phyloP scores from a whole-genome alignment of 129 eudicot genomes.

The Centaurea solstitialis region DNA sequence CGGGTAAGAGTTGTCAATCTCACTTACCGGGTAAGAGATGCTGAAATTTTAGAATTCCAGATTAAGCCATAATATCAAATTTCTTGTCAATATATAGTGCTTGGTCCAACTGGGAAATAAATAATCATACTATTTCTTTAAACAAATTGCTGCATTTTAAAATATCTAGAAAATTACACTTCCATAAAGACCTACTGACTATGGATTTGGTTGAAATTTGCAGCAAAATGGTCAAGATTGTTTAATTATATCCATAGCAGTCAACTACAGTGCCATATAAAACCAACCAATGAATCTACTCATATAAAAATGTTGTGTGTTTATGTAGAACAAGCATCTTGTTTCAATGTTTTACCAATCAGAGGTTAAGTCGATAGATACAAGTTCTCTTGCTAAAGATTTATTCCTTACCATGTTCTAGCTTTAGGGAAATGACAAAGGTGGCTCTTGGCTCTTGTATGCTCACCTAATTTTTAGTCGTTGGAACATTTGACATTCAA shows the following conservation, averaged over 20 bases:
- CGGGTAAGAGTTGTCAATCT: too few species aligned
- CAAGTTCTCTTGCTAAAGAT: neutral
- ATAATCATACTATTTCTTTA: too few species aligned
- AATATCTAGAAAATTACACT: neutral
- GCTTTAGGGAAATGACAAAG: neutral
- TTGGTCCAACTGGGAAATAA: too few species aligned
- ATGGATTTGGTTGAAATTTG: neutral
- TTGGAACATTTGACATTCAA: neutral
- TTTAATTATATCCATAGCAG: neutral
- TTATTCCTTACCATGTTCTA: neutral
- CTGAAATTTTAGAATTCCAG: too few species aligned
- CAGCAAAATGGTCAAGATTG: neutral
- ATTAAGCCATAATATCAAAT: too few species aligned
- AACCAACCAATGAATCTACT: neutral
- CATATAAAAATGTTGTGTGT: neutral
- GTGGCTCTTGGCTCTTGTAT: too few species aligned
- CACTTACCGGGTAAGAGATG: too few species aligned
- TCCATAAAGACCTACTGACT: neutral
- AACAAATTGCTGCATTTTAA: neutral
- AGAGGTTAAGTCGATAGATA: neutral
- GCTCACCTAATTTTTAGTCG: neutral
- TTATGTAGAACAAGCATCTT: neutral
- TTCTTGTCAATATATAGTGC: too few species aligned
- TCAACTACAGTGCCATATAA: neutral
- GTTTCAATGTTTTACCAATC: neutral